Evolutionary conservation across 1,139 yeast genomes (phyloP).

Genomic region (Taphrina wiesneri): DNA sequence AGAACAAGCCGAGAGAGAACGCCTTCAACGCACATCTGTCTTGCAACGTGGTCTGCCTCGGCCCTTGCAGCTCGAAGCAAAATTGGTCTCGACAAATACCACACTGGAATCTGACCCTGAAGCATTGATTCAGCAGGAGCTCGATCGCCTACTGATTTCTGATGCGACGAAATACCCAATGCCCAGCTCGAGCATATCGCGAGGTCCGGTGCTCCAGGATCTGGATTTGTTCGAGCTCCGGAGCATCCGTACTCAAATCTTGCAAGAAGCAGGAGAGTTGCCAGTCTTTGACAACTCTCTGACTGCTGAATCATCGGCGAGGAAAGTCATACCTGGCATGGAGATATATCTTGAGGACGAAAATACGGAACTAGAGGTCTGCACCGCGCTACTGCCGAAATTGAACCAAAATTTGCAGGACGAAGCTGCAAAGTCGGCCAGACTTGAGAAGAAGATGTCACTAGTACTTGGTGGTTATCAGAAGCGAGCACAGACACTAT

Average conservation of each 20-base stretch:
- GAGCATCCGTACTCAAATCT: conserved; percentile 16
- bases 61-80: conserved; percentile 48
- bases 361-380: not conserved
- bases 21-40: conserved; percentile 53
- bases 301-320: conserved; percentile 30
- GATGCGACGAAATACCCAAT: conserved; percentile 51
- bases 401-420: conserved; percentile 38
- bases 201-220: conserved; percentile 46
- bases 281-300: conserved; percentile 22
- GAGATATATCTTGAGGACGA: conserved; percentile 6
- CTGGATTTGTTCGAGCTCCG: conserved; percentile 6
- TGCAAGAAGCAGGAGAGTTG: conserved; percentile 35
- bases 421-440: conserved; percentile 45
- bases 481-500: conserved; percentile 21
- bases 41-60: conserved; percentile 55
- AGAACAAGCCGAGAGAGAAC: conserved; percentile 42
- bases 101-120: not conserved
- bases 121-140: conserved; percentile 35
- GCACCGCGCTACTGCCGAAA: not conserved
- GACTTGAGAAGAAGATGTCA: conserved; percentile 47
- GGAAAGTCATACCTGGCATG: conserved; percentile 22
- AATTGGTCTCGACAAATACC: not conserved
- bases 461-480: conserved; percentile 48
- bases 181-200: conserved; percentile 39
- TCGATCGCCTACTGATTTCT: conserved; percentile 49